phyloP scores from a whole-genome alignment of 495 filamentous ascomycete species.

The Hapsidospora chrysogenum region DNA sequence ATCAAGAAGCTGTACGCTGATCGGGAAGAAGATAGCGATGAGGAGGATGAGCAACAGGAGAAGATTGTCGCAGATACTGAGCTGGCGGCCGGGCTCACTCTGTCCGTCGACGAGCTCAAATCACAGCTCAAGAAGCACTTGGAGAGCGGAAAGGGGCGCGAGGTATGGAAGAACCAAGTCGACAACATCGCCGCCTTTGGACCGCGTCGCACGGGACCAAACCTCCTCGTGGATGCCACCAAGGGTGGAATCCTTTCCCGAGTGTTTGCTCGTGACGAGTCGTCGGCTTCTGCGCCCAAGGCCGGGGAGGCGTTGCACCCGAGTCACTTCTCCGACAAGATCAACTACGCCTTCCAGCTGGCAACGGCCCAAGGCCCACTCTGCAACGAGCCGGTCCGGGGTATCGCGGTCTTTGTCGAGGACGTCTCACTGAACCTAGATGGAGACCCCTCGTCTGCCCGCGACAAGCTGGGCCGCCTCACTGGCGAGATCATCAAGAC shows the following conservation, averaged over 20 bases:
- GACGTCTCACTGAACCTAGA: conserved; percentile 43
- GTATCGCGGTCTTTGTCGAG: conserved; percentile 82
- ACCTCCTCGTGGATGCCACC: conserved; percentile 77
- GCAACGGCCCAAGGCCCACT: conserved; percentile 79
- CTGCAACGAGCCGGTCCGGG: conserved; percentile 87
- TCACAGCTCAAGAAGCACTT: conserved; percentile 51
- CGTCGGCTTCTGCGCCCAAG: conserved; percentile 8
- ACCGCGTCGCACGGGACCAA: conserved; percentile 69
- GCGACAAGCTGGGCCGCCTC: conserved; percentile 59
- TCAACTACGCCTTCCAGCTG: conserved; percentile 85
- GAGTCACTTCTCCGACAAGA: conserved; percentile 71
- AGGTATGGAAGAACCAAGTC: conserved; percentile 60
- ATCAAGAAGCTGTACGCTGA: conserved; percentile 69
- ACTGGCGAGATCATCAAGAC: conserved; percentile 85
- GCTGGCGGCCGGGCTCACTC: conserved; percentile 29
- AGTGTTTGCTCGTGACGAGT: conserved; percentile 40
- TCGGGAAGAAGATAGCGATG: conserved; percentile 19
- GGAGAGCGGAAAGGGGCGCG: conserved; percentile 44
- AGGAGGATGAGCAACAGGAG: conserved; percentile 25
- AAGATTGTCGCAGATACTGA: conserved; percentile 28
- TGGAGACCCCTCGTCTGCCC: conserved; percentile 37
- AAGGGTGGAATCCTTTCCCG: conserved; percentile 52
- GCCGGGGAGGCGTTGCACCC: conserved; percentile 41
- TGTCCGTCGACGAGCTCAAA: conserved; percentile 62
- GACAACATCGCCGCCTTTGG: conserved; percentile 83